phyloP scores from a whole-genome alignment of 805 yeast species.

The Saccharomycopsis microspora region DNA sequence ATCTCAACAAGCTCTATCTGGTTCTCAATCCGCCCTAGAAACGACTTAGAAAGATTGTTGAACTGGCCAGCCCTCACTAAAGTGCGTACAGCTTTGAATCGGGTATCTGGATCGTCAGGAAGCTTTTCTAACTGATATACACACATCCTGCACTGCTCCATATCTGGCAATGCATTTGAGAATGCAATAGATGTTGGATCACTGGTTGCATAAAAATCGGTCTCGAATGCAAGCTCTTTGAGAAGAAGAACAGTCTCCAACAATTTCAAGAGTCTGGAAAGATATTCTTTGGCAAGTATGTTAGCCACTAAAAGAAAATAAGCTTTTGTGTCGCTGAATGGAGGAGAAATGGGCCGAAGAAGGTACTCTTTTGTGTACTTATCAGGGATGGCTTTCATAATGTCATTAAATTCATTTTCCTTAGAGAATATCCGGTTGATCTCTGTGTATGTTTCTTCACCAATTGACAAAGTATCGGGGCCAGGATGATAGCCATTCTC shows the following conservation, averaged over 20 bases:
- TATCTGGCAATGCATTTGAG: constrained; percentile 8
- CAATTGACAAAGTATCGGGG: not conserved
- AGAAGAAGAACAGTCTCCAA: constrained; percentile 8
- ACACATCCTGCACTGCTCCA: constrained; percentile 14
- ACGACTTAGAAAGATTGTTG: constrained; percentile 16
- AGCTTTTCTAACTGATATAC: constrained; percentile 12
- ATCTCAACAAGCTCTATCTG: constrained; percentile 13
- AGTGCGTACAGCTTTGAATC: constrained; percentile 9
- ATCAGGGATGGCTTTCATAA: constrained; percentile 13
- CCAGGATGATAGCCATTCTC: constrained; percentile 9
- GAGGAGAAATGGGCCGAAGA: constrained; percentile 5
- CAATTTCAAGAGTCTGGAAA: constrained; percentile 10
- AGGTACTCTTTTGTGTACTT: constrained; percentile 4
- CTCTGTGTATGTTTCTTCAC: constrained; percentile 16
- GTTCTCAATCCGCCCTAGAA: constrained; percentile 13
- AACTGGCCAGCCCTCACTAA: constrained; percentile 16
- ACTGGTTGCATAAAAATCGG: constrained; percentile 8
- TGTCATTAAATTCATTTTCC: constrained; percentile 21
- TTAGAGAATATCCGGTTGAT: constrained; percentile 17
- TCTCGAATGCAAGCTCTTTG: constrained; percentile 12
- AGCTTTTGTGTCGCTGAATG: constrained; percentile 3
- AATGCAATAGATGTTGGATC: constrained; percentile 1
- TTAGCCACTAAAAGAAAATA: constrained; percentile 4
- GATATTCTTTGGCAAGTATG: constrained; percentile 13
- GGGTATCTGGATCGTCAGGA: constrained; percentile 15